Evolutionary conservation across 441 rosid species (phyloP).

Genomic region (Adansonia rubrostipa): DNA sequence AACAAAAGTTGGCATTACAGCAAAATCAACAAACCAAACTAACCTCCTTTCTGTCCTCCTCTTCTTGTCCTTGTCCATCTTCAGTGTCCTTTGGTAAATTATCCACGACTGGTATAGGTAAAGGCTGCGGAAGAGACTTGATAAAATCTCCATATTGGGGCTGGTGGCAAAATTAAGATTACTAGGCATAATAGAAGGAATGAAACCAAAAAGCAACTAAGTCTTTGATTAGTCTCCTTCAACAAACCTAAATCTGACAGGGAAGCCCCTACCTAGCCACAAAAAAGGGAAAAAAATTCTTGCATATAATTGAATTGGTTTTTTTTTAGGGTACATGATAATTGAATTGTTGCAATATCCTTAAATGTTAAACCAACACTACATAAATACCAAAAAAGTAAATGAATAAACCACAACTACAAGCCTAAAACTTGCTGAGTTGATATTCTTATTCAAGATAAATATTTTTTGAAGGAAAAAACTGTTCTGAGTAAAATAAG

Average conservation of each 20-base stretch:
- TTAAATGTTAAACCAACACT: not conserved
- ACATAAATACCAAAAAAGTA: not conserved
- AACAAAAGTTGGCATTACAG: not conserved
- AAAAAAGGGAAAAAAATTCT: not conserved
- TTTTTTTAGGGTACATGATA: not conserved
- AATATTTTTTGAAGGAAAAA: not conserved
- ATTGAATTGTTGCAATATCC: not conserved
- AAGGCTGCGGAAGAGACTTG: conserved; percentile 79
- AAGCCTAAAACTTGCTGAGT: not conserved
- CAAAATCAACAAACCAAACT: conserved; percentile 17
- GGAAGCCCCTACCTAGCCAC: not conserved
- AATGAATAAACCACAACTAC: not conserved
- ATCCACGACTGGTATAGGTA: conserved; percentile 51
- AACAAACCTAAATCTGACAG: not conserved
- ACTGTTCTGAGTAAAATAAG: not conserved
- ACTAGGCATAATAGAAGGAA: not conserved
- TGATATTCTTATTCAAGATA: not conserved
- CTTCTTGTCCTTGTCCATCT: conserved; percentile 40
- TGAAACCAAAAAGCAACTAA: not conserved
- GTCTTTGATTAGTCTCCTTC: not conserved
- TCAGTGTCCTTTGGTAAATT: conserved; percentile 43
- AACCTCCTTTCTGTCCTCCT: conserved; percentile 55
- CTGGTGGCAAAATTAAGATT: conserved; percentile 43
- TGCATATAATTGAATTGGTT: not conserved
- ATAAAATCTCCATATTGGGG: conserved; percentile 53